Evolutionary conservation across 306 rosid species (phyloP).

Genomic region (Arachis stenosperma): DNA sequence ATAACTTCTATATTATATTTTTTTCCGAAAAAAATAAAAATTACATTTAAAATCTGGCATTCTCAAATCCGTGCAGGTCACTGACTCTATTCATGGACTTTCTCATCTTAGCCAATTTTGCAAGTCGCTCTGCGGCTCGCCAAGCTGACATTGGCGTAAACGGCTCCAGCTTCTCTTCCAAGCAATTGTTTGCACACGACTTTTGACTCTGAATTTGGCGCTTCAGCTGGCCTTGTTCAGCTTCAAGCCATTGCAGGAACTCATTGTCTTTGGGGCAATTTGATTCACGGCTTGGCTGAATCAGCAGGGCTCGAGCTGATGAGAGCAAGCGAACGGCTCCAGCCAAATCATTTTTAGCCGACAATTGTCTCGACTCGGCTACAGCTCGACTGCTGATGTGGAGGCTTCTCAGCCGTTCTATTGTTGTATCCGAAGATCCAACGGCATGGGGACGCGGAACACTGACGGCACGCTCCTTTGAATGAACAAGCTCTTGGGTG

Average conservation of each 20-base stretch:
- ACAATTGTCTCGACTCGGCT: conserved; percentile 64
- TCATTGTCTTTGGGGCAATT: conserved; percentile 49
- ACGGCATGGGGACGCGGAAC: conserved; percentile 63
- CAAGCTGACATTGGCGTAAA: conserved; percentile 90
- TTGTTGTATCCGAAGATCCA: conserved; percentile 51
- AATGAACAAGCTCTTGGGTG: conserved; percentile 54
- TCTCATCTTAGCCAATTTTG: conserved; percentile 89
- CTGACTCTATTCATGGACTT: conserved; percentile 98
- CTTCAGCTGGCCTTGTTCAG: conserved; percentile 59
- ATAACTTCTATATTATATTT: not conserved
- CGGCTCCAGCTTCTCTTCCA: conserved; percentile 66
- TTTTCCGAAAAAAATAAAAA: not conserved
- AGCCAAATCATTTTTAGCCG: conserved; percentile 53
- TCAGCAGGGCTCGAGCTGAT: conserved; percentile 64
- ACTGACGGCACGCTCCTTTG: conserved; percentile 52
- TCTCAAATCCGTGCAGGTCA: conserved; percentile 94
- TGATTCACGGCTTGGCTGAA: conserved; percentile 44
- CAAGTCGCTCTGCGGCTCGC: conserved; percentile 86
- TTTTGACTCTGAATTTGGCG: conserved; percentile 47
- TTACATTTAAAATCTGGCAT: conserved; percentile 78
- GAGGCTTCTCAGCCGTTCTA: conserved; percentile 59
- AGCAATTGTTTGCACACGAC: conserved; percentile 30
- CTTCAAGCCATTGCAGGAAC: conserved; percentile 59
- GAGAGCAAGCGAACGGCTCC: conserved; percentile 64
- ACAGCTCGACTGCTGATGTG: conserved; percentile 69